A percentile compares a stretch with the other conserved stretches of the same genome.
Conservation (phyloP, 2,329 filamentous ascomycete species). For the Penicillium expansum region DNA sequence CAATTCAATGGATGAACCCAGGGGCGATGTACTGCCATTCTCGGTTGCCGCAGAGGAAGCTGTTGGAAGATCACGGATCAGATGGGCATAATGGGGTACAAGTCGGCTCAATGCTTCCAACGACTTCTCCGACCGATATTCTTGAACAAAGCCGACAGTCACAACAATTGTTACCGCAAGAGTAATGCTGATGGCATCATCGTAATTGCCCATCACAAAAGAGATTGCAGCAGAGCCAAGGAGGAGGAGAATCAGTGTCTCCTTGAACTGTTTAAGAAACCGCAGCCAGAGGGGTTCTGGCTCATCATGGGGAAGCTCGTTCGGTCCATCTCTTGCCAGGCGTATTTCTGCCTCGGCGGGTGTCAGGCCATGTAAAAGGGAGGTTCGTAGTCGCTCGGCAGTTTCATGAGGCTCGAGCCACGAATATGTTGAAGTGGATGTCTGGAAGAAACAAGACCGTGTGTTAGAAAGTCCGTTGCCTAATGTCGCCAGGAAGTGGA, state of each 20-base stretch:
- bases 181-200: conserved; percentile 93
- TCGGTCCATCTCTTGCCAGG: conserved; percentile 77
- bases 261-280: conserved; percentile 94
- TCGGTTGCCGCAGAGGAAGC: conserved; percentile 20
- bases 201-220: conserved; percentile 84
- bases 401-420: conserved; percentile 74
- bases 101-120: conserved; percentile 91
- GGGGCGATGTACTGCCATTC: conserved; percentile 18
- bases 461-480: conserved; percentile 12
- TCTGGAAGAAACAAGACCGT: conserved; percentile 25
- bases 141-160: conserved; percentile 91
- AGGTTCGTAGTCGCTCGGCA: conserved; percentile 74
- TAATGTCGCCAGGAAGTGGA: not conserved
- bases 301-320: conserved; percentile 91
- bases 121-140: conserved; percentile 96
- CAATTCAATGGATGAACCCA: conserved; percentile 38
- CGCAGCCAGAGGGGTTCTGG: conserved; percentile 93
- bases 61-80: conserved; percentile 64
- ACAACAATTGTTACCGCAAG: conserved; percentile 97
- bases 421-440: conserved; percentile 53
- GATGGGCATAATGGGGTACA: conserved; percentile 90
- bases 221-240: conserved; percentile 85
- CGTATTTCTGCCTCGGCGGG: conserved; percentile 77
- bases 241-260: conserved; percentile 89
- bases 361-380: conserved; percentile 76